Evolutionary conservation across 768 basidiomycete genomes (phyloP).

Genomic region (Auricularia heimuer): DNA sequence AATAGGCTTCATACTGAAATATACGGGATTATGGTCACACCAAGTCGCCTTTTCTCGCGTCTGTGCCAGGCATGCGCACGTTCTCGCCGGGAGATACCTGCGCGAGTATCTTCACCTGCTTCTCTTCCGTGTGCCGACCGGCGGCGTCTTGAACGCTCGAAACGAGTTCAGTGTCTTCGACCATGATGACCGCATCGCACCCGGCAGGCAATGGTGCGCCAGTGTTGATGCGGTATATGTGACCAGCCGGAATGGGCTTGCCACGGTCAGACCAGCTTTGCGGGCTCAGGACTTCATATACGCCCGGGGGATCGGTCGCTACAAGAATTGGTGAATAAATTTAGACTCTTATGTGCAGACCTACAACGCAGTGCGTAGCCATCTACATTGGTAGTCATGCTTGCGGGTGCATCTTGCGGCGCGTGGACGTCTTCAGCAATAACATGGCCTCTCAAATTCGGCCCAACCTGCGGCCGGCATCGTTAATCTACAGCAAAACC

Average conservation of each 20-base stretch:
- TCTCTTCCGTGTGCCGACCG: slow-evolving; percentile 50
- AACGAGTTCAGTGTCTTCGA: slow-evolving; percentile 79
- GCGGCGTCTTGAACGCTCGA: slow-evolving; percentile 34
- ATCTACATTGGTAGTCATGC: slow-evolving; percentile 73
- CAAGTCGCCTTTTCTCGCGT: slow-evolving; percentile 56
- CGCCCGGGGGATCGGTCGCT: slow-evolving; percentile 58
- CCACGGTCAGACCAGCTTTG: slow-evolving; percentile 25
- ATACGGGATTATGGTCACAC: slow-evolving; percentile 20
- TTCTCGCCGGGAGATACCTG: slow-evolving; percentile 60
- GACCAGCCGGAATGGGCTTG: slow-evolving; percentile 35
- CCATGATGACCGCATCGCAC: slow-evolving; percentile 79
- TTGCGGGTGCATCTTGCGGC: slow-evolving; percentile 50
- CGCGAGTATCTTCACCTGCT: slow-evolving; percentile 55
- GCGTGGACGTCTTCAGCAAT: slow-evolving; percentile 70
- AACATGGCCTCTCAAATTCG: slow-evolving; percentile 52
- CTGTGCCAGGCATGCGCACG: slow-evolving; percentile 62
- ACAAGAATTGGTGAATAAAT: background rate
- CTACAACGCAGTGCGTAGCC: slow-evolving; percentile 75
- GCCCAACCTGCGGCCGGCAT: slow-evolving; percentile 39
- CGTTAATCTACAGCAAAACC: background rate
- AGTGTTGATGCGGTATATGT: slow-evolving; percentile 72
- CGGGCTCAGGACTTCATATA: slow-evolving; percentile 58
- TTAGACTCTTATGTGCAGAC: slow-evolving; percentile 9
- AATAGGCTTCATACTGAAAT: background rate
- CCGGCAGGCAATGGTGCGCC: slow-evolving; percentile 72